These are phyloP conservation scores for Termitomyces sp. DNA, from an alignment of 768 basidiomycete species.

Conservation along the genomic window DNA sequence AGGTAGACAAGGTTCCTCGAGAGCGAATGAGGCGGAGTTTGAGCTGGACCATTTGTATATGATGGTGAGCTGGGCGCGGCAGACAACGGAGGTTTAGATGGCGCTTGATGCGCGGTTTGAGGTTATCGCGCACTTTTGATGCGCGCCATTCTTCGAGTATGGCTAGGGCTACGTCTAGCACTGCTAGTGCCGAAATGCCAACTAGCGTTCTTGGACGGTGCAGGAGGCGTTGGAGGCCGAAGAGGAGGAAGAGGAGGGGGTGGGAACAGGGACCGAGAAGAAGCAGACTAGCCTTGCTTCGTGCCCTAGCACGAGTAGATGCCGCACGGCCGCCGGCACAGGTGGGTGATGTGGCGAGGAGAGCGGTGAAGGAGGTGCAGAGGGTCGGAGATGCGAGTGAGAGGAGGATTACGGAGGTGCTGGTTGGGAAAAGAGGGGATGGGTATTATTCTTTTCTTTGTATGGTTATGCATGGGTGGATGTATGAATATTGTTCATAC, in stretches of 20 bases:
- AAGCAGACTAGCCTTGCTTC: constrained; percentile 49
- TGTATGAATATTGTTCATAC: too few species aligned
- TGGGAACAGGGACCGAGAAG: neutral
- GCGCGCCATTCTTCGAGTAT: constrained; percentile 29
- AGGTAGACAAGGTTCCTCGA: constrained; percentile 22
- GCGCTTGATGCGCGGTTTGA: constrained; percentile 66
- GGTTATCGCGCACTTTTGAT: constrained; percentile 47
- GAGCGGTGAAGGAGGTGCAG: constrained; percentile 71
- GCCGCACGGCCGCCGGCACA: constrained; percentile 58
- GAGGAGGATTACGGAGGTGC: constrained; percentile 54
- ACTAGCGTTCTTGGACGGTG: constrained; percentile 18
- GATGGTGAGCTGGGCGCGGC: constrained; percentile 50
- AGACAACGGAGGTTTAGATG: constrained; percentile 51
- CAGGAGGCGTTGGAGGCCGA: too few species aligned
- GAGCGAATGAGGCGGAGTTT: constrained; percentile 46
- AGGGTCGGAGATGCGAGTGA: constrained; percentile 56
- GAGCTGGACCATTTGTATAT: constrained; percentile 60
- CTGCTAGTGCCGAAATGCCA: too few species aligned
- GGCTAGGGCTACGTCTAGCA: constrained; percentile 19
- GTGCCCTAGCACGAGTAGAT: constrained; percentile 70
- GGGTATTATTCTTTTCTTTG: too few species aligned
- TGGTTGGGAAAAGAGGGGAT: too few species aligned
- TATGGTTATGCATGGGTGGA: too few species aligned
- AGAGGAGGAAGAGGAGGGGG: neutral
- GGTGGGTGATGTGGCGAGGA: constrained; percentile 70